Percentiles rank a stretch among this genome's conserved stretches.
Evolutionary conservation across 192 early-diverging fungal genomes (phyloP).

Genomic region (Coemansia sp.): DNA sequence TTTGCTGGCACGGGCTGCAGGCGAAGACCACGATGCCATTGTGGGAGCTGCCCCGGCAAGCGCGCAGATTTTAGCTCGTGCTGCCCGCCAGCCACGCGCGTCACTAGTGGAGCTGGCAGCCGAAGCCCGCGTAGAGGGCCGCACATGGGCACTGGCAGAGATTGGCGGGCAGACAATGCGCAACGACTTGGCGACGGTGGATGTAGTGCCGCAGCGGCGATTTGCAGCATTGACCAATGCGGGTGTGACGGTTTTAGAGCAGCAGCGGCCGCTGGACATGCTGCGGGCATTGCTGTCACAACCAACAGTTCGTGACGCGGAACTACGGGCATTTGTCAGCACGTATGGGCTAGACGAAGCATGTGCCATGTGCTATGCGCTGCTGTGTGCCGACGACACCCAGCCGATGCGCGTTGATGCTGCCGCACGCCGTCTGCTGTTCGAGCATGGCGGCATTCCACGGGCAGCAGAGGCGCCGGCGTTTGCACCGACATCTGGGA

Average conservation of each 20-base stretch:
- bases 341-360: conserved; percentile 65
- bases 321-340: conserved; percentile 55
- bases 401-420: conserved; percentile 29
- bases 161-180: conserved; percentile 28
- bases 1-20: conserved; percentile 62
- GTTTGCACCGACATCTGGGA: conserved; percentile 4
- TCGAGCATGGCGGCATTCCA: conserved; percentile 50
- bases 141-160: conserved; percentile 80
- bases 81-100: conserved; percentile 29
- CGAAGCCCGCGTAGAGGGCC: conserved; percentile 65
- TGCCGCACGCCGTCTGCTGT: conserved; percentile 37
- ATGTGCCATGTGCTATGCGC: conserved; percentile 83
- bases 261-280: conserved; percentile 79
- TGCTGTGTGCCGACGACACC: conserved; percentile 56
- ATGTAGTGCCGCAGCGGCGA: conserved; percentile 56
- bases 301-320: conserved; percentile 33
- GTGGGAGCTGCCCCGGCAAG: conserved; percentile 62
- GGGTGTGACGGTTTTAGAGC: conserved; percentile 63
- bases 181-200: conserved; percentile 69
- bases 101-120: conserved; percentile 54
- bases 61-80: conserved; percentile 54
- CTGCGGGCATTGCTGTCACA: conserved; percentile 60
- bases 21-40: conserved; percentile 70
- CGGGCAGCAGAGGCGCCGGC: conserved; percentile 35
- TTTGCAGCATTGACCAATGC: conserved; percentile 77